A percentile compares a stretch with the other conserved stretches of the same genome.
Conservation (phyloP, 148 eudicot species). For the Silene uniflora region DNA sequence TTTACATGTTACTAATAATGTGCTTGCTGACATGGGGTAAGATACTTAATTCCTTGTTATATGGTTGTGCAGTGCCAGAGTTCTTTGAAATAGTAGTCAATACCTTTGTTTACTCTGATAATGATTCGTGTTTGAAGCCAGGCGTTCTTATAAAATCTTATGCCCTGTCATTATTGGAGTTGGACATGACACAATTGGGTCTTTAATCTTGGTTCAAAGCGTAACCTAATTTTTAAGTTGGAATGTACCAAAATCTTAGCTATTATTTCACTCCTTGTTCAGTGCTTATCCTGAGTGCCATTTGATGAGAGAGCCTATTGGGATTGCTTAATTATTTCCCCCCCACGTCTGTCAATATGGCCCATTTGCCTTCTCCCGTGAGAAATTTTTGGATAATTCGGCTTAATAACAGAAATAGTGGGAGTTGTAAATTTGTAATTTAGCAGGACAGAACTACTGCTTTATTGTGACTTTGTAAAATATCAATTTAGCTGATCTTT, state of each 20-base stretch:
- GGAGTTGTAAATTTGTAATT: neutral
- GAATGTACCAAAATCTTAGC: neutral
- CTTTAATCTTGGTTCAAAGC: too few species aligned
- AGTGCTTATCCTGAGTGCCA: neutral
- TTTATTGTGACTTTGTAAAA: neutral
- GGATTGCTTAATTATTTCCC: conserved; percentile 1
- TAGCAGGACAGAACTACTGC: neutral
- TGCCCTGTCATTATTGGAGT: too few species aligned
- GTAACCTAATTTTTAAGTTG: neutral
- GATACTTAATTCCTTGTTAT: too few species aligned
- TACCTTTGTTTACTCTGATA: too few species aligned
- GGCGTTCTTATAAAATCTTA: too few species aligned
- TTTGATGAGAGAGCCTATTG: conserved; percentile 5
- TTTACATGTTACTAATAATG: too few species aligned
- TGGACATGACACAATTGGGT: too few species aligned
- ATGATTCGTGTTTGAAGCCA: too few species aligned
- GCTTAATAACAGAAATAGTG: neutral
- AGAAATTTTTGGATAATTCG: neutral
- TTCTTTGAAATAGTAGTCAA: too few species aligned
- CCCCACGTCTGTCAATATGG: neutral
- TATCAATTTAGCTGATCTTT: conserved; percentile 10
- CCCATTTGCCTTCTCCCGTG: neutral
- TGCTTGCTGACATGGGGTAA: too few species aligned
- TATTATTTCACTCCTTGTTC: neutral
- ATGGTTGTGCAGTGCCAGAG: too few species aligned